phyloP scores from a whole-genome alignment of 208 protist species.

The Leishmania martiniquensis region DNA sequence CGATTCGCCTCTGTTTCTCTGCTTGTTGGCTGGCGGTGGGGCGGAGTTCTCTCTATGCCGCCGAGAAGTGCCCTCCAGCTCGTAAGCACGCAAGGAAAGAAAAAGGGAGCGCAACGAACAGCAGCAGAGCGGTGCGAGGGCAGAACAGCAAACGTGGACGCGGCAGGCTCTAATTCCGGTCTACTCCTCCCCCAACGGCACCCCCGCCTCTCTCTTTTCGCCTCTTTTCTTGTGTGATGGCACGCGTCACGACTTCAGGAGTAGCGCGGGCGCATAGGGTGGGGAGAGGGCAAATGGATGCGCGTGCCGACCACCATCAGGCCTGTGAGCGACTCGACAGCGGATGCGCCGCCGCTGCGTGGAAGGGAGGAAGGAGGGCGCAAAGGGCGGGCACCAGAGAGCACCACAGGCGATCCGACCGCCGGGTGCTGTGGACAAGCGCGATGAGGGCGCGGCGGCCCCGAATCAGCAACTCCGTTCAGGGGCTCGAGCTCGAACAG shows the following conservation, averaged over 20 bases:
- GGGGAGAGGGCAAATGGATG: slow-evolving; percentile 22
- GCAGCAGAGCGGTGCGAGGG: background rate
- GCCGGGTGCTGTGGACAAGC: background rate
- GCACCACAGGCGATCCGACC: background rate
- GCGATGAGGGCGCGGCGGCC: background rate
- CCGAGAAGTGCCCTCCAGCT: background rate
- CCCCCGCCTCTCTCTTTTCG: background rate
- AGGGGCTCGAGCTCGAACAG: background rate
- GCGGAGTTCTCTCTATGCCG: background rate
- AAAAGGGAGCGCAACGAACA: background rate
- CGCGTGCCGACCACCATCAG: slow-evolving; percentile 24
- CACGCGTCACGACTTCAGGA: background rate
- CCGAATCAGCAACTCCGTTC: background rate
- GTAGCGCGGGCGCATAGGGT: background rate
- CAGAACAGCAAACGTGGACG: background rate
- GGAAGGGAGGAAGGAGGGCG: background rate
- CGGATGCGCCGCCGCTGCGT: background rate
- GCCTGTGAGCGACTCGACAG: background rate
- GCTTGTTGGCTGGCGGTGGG: background rate
- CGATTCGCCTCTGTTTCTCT: too few relatives aligned
- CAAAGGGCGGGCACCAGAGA: background rate
- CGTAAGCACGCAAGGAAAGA: slow-evolving; percentile 7
- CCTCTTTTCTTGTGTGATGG: background rate
- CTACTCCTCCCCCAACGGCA: background rate
- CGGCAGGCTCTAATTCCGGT: background rate